A percentile compares a stretch with the other conserved stretches of the same genome.
Evolutionary conservation across 2,329 filamentous ascomycete genomes (phyloP).

Genomic region (Aaosphaeria arxii): DNA sequence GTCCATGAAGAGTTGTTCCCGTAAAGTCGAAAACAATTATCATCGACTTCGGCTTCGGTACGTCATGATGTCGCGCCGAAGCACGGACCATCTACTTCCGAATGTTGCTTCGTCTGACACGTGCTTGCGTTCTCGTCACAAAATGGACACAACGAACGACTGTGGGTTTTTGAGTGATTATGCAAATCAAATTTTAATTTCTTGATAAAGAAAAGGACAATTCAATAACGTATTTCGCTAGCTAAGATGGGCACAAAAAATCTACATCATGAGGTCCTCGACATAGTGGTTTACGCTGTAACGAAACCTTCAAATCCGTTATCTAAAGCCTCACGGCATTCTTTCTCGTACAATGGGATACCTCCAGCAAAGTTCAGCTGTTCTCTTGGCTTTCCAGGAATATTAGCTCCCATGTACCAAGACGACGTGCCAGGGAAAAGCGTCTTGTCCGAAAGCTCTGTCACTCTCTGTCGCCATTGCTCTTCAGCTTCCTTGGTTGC

Average conservation of each 20-base stretch:
- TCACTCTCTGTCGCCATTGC: conserved; percentile 40
- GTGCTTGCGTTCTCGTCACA: too few relatives aligned
- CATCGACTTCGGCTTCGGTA: neutral
- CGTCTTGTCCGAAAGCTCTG: conserved; percentile 40
- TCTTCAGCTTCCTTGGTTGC: conserved; percentile 42
- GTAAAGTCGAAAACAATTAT: neutral
- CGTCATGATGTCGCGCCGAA: neutral
- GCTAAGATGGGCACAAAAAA: too few relatives aligned
- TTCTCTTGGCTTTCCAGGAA: conserved; percentile 46
- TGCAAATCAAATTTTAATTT: too few relatives aligned
- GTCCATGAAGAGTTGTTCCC: conserved; percentile 17
- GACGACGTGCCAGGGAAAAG: conserved; percentile 40
- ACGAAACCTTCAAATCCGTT: conserved; percentile 34
- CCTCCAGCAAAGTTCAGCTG: conserved; percentile 46
- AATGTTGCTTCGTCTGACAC: neutral
- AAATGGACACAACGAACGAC: too few relatives aligned
- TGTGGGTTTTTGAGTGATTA: too few relatives aligned
- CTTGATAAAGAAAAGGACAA: too few relatives aligned
- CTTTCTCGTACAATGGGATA: conserved; percentile 38
- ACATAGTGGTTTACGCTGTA: conserved; percentile 16
- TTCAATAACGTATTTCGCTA: too few relatives aligned
- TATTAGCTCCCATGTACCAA: conserved; percentile 47
- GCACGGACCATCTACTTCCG: neutral
- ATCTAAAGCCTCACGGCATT: conserved; percentile 38
- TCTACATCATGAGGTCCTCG: too few relatives aligned